A percentile compares a stretch with the other conserved stretches of the same genome.
Evolutionary conservation across 2,329 filamentous ascomycete genomes (phyloP).

Genomic region (Trichoderma sp.): DNA sequence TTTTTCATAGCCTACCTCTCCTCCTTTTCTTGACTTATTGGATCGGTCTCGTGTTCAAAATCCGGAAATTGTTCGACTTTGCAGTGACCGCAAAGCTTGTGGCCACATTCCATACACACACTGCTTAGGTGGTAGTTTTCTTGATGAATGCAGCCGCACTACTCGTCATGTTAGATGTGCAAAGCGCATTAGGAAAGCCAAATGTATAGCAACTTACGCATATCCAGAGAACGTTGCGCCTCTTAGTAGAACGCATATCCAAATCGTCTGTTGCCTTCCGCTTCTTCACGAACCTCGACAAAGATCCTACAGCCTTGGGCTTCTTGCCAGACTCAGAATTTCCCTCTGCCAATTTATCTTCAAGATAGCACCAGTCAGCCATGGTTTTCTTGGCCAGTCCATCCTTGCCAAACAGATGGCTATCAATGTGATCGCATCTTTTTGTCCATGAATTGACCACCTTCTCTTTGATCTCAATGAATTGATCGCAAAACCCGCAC

Average conservation of each 20-base stretch:
- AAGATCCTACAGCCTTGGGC: background rate
- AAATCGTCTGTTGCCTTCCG: slow-evolving; percentile 16
- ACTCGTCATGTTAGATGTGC: background rate
- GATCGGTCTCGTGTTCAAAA: background rate
- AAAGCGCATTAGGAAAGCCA: background rate
- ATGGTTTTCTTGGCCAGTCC: slow-evolving; percentile 49
- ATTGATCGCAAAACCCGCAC: slow-evolving; percentile 78
- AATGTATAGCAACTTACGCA: slow-evolving; percentile 38
- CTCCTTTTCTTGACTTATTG: background rate
- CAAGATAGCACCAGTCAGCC: slow-evolving; percentile 57
- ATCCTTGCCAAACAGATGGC: slow-evolving; percentile 64
- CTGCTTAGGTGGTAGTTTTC: background rate
- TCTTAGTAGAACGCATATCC: background rate
- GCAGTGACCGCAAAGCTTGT: slow-evolving; percentile 21
- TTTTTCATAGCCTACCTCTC: background rate
- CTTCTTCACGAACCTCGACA: background rate
- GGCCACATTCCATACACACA: slow-evolving; percentile 27
- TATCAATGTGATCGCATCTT: slow-evolving; percentile 73
- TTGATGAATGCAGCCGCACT: slow-evolving; percentile 33
- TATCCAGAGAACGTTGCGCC: slow-evolving; percentile 34
- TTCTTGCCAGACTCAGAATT: background rate
- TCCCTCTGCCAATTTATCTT: slow-evolving; percentile 31
- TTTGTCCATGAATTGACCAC: slow-evolving; percentile 57
- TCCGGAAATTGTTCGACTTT: slow-evolving; percentile 6
- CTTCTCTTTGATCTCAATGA: slow-evolving; percentile 53